Percentiles rank a stretch among this genome's conserved stretches.
Conservation (phyloP, 805 yeast species). For the Isabelozyma gotoi region DNA sequence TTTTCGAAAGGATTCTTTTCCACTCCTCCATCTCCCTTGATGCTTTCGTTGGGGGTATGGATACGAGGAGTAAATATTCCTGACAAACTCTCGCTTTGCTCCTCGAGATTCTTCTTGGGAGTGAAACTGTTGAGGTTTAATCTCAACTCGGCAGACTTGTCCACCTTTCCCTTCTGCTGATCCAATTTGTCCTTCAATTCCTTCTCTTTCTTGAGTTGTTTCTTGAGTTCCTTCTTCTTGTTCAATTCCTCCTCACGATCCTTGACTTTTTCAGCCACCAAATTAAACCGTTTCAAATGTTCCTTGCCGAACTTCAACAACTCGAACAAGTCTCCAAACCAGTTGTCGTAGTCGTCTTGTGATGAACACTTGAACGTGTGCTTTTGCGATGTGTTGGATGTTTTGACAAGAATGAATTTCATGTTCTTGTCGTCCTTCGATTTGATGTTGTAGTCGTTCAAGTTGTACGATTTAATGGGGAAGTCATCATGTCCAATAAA, state of each 20-base stretch:
- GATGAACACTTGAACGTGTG: constrained; percentile 46
- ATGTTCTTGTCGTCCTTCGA: constrained; percentile 31
- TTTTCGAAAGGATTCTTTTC: constrained; percentile 40
- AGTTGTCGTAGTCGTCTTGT: constrained; percentile 43
- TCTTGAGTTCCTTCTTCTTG: neutral
- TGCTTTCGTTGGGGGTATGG: constrained; percentile 24
- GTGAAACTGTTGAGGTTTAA: constrained; percentile 4
- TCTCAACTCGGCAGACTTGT: constrained; percentile 1
- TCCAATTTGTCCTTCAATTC: neutral
- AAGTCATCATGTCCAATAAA: constrained; percentile 39
- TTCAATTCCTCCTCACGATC: constrained; percentile 7
- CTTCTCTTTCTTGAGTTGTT: neutral
- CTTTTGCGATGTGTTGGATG: constrained; percentile 26
- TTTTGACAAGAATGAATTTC: constrained; percentile 34
- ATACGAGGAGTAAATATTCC: constrained; percentile 40
- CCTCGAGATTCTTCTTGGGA: neutral
- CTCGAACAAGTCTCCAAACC: constrained; percentile 57
- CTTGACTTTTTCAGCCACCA: constrained; percentile 43
- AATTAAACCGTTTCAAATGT: constrained; percentile 50
- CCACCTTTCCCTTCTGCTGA: neutral
- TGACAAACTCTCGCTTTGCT: constrained; percentile 16
- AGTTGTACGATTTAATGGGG: constrained; percentile 41
- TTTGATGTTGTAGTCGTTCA: constrained; percentile 34
- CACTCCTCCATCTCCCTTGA: constrained; percentile 3
- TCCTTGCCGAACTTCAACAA: constrained; percentile 45